A percentile compares a stretch with the other conserved stretches of the same genome.
These are phyloP conservation scores for Ogataea pini DNA, from an alignment of 805 yeast species.

Conservation along the genomic window DNA sequence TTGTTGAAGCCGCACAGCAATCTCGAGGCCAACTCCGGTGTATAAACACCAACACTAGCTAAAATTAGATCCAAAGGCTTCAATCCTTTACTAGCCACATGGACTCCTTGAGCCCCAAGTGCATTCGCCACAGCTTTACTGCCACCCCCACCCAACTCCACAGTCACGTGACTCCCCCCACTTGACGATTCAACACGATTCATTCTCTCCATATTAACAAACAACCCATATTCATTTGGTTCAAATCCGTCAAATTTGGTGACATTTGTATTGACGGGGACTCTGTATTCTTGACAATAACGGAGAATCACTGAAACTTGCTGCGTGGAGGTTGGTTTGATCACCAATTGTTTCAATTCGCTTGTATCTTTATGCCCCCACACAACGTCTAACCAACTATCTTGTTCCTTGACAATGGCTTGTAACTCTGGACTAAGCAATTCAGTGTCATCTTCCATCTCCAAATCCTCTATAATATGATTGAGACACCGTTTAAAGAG, in stretches of 20 bases:
- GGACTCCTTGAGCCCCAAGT: conserved; percentile 4
- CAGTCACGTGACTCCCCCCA: background rate
- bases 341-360: conserved; percentile 18
- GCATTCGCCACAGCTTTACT: conserved; percentile 10
- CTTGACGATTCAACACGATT: conserved; percentile 9
- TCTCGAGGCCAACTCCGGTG: background rate
- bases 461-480: conserved; percentile 27
- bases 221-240: conserved; percentile 13
- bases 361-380: conserved; percentile 23
- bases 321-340: conserved; percentile 26
- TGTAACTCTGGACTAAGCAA: conserved; percentile 26
- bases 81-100: conserved; percentile 1
- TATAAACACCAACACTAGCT: conserved; percentile 20
- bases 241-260: conserved; percentile 9
- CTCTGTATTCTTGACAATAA: conserved; percentile 29
- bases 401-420: conserved; percentile 20
- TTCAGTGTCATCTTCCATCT: conserved; percentile 11
- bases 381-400: conserved; percentile 25
- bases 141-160: conserved; percentile 10
- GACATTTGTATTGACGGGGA: conserved; percentile 26
- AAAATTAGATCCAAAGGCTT: conserved; percentile 24
- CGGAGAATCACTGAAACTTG: conserved; percentile 27
- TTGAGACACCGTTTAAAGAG: conserved; percentile 31
- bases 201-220: conserved; percentile 18
- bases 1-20: conserved; percentile 14